Base-by-base conservation (phyloP, 2,329 filamentous ascomycete species). In the Phyllosticta citriasiana region DNA sequence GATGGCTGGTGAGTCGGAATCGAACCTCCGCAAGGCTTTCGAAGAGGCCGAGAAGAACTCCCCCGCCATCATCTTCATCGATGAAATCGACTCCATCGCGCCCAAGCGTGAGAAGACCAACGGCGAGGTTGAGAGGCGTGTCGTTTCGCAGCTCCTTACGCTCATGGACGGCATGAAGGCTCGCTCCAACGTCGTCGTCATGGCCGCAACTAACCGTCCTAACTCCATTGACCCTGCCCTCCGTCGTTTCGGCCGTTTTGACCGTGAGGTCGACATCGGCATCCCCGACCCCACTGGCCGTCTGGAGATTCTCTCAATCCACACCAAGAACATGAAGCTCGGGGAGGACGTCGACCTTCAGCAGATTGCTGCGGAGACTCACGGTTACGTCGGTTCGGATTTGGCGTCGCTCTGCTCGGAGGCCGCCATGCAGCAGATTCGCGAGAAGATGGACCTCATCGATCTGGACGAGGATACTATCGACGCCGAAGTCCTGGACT, bases 241-340 rank as follows among this genome's bases (percentile, higher is more conserved):
- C 62, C 91, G 93, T 79, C 93, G 94, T 77, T 97, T 96, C 78
- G 94, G 94, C 66, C 94, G 94, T 78, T 97, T 99, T 81, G 94
- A 99, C 76, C 94, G 94, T 76, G 94, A 97, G 78, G 93, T 99
- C 66, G 94, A 99, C 73, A 97, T 99, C 72, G 92, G 93, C 72
- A 96, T 97, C 67, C 94, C 94, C 59, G 94, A 97, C 79, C 94
- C 94, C 57, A 97, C 93, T 70, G 94, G 94, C 66, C 94, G 94
- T 84, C 88, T 99, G 47, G 94, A 99, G 83, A 97, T 99, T 72
- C 87, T 99, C 64, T 91, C 96, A 78, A 99, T 99, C 68, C 94
- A 99, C 84, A 99, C 94, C 77, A 99, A 99, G 88, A 99, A 99
- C 85, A 99, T 99, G 94, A 99, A 99, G 83, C 85, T 99, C 64